These are phyloP conservation scores for Alternaria sp. DNA, from an alignment of 2,329 filamentous ascomycete genomes.

Conservation along the genomic window DNA sequence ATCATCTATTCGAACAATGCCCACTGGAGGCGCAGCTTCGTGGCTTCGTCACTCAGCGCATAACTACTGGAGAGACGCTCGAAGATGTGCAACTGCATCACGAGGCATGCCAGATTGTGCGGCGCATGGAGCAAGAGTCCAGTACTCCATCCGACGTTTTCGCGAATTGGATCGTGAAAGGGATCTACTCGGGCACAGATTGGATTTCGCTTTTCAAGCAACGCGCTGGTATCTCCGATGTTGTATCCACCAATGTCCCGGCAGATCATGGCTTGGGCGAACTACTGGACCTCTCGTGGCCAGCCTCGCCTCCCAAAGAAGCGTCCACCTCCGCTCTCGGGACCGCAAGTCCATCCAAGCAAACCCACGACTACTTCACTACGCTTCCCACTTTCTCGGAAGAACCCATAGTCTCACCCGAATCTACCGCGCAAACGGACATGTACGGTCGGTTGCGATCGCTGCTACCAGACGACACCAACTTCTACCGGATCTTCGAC, in stretches of 20 bases:
- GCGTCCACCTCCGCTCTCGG: neutral
- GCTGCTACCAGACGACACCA: slow-evolving; percentile 20
- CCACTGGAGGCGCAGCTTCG: slow-evolving; percentile 29
- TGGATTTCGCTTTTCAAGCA: slow-evolving; percentile 23
- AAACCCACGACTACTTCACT: neutral
- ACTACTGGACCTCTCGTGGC: neutral
- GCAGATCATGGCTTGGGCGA: neutral
- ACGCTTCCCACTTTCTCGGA: neutral
- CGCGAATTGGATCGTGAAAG: slow-evolving; percentile 31
- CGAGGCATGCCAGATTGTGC: slow-evolving; percentile 30
- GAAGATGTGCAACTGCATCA: slow-evolving; percentile 24
- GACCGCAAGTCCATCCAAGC: neutral
- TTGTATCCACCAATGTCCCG: neutral
- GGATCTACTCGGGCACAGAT: slow-evolving; percentile 16
- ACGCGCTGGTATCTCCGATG: slow-evolving; percentile 9
- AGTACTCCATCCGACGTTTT: slow-evolving; percentile 29
- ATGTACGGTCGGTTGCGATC: slow-evolving; percentile 6
- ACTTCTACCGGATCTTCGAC: slow-evolving; percentile 26
- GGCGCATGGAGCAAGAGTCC: slow-evolving; percentile 27
- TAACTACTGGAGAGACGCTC: neutral
- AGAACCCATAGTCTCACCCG: neutral
- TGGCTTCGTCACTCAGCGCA: slow-evolving; percentile 18
- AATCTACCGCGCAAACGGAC: slow-evolving; percentile 1
- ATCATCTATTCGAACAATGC: slow-evolving; percentile 31
- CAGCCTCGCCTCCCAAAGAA: neutral